Evolutionary conservation across 1,284 basidiomycete species (phyloP).

Genomic region (Irpex lacteus): DNA sequence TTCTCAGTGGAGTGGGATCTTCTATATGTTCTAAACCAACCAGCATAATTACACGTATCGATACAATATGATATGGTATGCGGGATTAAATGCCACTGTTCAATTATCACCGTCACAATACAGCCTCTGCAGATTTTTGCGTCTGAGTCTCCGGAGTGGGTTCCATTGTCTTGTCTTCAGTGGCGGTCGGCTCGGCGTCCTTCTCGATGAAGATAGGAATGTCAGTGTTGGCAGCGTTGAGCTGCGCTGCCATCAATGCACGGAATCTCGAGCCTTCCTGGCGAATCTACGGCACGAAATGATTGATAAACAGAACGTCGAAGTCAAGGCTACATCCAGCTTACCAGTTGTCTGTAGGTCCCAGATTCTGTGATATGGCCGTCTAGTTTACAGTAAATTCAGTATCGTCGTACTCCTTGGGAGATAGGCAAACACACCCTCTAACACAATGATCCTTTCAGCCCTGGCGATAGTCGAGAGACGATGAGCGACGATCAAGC

Average conservation of each 20-base stretch:
- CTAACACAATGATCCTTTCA: slow-evolving; percentile 84
- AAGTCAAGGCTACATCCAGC: slow-evolving; percentile 16
- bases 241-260: slow-evolving; percentile 82
- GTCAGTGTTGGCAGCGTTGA: slow-evolving; percentile 49
- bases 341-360: slow-evolving; percentile 75
- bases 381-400: slow-evolving; percentile 36
- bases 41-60: slow-evolving; percentile 4
- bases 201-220: slow-evolving; percentile 2
- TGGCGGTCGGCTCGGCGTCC: neutral
- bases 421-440: slow-evolving; percentile 44
- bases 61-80: neutral
- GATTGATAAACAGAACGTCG: neutral
- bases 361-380: slow-evolving; percentile 85
- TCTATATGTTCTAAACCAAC: neutral
- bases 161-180: neutral
- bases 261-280: slow-evolving; percentile 75
- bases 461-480: slow-evolving; percentile 83
- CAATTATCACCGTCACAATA: neutral
- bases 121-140: neutral
- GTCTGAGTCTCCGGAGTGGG: neutral
- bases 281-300: slow-evolving; percentile 43
- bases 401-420: too few relatives aligned
- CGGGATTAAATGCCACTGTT: neutral
- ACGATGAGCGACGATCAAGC: slow-evolving; percentile 60
- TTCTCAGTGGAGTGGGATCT: neutral